Percentiles rank a stretch among this genome's conserved stretches.
Evolutionary conservation across 257 asterid genomes (phyloP).

Genomic region (Paraleonurus japonicus): DNA sequence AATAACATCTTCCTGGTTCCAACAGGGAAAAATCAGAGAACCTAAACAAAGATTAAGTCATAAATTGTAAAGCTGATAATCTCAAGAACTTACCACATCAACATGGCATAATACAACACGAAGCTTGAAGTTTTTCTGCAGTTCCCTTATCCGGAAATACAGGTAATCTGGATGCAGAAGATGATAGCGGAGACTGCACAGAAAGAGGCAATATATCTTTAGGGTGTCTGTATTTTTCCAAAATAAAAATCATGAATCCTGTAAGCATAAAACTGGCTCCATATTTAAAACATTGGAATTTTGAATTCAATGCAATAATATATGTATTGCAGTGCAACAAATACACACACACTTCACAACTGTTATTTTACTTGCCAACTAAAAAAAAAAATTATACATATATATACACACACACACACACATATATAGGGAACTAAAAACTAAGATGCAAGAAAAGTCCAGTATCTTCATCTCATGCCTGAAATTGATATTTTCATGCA

Average conservation of each 20-base stretch:
- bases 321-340: background rate
- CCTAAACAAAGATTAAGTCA: conserved; percentile 5
- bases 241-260: background rate
- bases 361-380: background rate
- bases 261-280: background rate
- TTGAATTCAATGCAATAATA: background rate
- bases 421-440: background rate
- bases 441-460: background rate
- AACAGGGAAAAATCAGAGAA: conserved; percentile 22
- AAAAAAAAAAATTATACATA: too few species aligned
- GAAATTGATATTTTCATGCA: background rate
- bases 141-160: conserved; percentile 88
- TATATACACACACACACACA: too few species aligned
- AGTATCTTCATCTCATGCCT: background rate
- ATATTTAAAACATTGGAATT: background rate
- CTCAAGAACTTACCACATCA: conserved; percentile 68
- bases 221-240: conserved; percentile 13
- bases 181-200: conserved; percentile 88
- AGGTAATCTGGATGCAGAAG: conserved; percentile 97
- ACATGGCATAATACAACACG: conserved; percentile 92
- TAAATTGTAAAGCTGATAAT: conserved; percentile 14
- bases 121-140: conserved; percentile 88
- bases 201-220: conserved; percentile 19
- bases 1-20: conserved; percentile 86
- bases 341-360: background rate